Base-by-base conservation (phyloP, 768 basidiomycete species). In the Rhizopogon vinicolor region DNA sequence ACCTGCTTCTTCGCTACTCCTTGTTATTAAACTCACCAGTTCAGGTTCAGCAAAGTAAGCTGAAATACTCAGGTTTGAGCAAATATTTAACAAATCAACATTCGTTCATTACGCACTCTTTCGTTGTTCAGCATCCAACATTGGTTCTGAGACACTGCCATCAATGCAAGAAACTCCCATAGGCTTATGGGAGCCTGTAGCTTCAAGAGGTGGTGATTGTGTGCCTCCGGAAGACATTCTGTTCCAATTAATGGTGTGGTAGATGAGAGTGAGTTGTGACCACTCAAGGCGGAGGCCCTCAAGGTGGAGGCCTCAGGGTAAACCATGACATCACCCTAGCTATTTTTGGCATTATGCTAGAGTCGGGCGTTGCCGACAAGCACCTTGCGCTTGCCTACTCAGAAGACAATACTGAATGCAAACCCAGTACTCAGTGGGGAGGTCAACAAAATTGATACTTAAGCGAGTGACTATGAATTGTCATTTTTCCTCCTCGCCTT, bases 171-270 rank as follows among this genome's bases (percentile, higher is more conserved):
- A 75, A 10, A 74, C 74, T 19, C 80, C 78, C 77, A 81, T 75
- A 6, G 78, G 77, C 49, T 72, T 58, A 25, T 78, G 69, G n/a
- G 75, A 71, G 40, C 70, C 77, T 1, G 77, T 78, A 13, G 74
- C 74, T 63, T 79, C 78, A 44, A 81, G 76, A 19, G 81, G 80
- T 7, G 80, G 81, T n/a, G 82, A 82, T 39, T 82, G 74, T 2
- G 81, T 80, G 33, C 81, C 81, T 53, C 52, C 51, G 25, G 66
- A 62, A n/a, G 52, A 53, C 52, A 45, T 57, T 19, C 14, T 53
- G 52, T 45, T 33, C 25, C 42, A 53, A 49, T 48, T 29, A 31
- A 19, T 7, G 41, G 16, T n/a, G 44, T 39, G 5, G 37, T 25
- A 45, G 31, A 35, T 33, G 42, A 49, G 6, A 18, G 42, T 22